These are phyloP conservation scores for Tricladium varicosporioides DNA, from an alignment of 2,329 filamentous ascomycete species.

Conservation along the genomic window DNA sequence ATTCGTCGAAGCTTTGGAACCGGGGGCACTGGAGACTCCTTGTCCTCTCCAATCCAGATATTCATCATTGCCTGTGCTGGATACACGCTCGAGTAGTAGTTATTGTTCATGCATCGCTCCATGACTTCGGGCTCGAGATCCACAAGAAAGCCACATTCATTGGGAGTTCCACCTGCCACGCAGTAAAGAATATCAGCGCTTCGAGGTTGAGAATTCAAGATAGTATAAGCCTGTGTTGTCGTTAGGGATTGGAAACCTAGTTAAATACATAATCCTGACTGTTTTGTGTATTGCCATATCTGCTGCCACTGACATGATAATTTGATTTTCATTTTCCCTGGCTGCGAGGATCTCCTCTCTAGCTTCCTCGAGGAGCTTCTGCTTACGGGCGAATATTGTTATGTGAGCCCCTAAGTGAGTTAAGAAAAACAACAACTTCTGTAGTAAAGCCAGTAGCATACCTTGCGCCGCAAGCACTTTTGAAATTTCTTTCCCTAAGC, in stretches of 20 bases:
- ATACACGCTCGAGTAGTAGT: conserved; percentile 1
- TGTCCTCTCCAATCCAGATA: background rate
- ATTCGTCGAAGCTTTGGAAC: background rate
- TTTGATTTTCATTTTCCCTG: background rate
- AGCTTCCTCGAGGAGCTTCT: background rate
- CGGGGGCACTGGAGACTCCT: background rate
- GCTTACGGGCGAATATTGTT: background rate
- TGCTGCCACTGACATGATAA: background rate
- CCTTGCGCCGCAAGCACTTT: background rate
- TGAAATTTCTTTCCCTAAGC: conserved; percentile 1
- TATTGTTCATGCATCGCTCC: conserved; percentile 1
- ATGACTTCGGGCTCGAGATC: background rate
- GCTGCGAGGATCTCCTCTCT: background rate
- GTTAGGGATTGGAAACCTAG: too few relatives aligned
- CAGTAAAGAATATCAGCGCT: conserved; percentile 1
- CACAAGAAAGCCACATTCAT: background rate
- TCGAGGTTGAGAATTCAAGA: background rate
- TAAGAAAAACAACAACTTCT: background rate
- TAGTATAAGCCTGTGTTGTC: background rate
- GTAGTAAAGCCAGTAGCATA: background rate
- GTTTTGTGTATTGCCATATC: too few relatives aligned
- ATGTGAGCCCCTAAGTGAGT: background rate
- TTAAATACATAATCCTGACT: too few relatives aligned
- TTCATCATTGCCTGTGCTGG: background rate
- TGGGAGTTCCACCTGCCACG: background rate